Conservation (phyloP, 306 rosid species). For the Leucaena leucocephala region DNA sequence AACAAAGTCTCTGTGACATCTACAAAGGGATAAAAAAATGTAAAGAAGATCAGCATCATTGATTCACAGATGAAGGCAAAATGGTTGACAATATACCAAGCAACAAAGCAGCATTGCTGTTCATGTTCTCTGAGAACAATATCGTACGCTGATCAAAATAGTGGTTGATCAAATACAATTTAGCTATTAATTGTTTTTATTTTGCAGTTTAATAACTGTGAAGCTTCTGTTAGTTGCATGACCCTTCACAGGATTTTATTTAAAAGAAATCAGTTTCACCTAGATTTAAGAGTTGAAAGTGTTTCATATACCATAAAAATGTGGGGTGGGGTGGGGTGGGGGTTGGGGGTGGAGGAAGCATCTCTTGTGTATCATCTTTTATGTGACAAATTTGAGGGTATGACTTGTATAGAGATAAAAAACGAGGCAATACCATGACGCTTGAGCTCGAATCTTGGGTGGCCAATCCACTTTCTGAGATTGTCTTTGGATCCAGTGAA, state of each 20-base stretch:
- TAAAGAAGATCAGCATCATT: constrained; percentile 25
- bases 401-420: constrained; percentile 22
- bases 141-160: constrained; percentile 16
- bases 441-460: constrained; percentile 95
- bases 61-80: constrained; percentile 30
- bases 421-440: constrained; percentile 76
- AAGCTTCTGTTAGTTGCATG: constrained; percentile 22
- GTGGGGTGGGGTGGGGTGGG: no score
- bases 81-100: constrained; percentile 9
- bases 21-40: constrained; percentile 38
- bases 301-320: no score
- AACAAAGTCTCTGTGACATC: constrained; percentile 89
- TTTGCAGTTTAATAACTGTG: constrained; percentile 12
- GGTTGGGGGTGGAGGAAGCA: no score
- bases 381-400: no score
- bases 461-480: constrained; percentile 90
- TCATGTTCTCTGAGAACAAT: constrained; percentile 19
- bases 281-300: no score
- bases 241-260: constrained; percentile 5
- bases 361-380: no score
- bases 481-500: constrained; percentile 96
- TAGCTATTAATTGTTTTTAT: constrained; percentile 13
- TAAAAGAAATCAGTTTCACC: not conserved
- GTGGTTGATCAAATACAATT: constrained; percentile 14
- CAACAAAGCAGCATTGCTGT: constrained; percentile 12